Percentiles rank a stretch among this genome's conserved stretches.
Evolutionary conservation across 2,329 filamentous ascomycete genomes (phyloP).

Genomic region (Macrophomina pseudophaseolina): DNA sequence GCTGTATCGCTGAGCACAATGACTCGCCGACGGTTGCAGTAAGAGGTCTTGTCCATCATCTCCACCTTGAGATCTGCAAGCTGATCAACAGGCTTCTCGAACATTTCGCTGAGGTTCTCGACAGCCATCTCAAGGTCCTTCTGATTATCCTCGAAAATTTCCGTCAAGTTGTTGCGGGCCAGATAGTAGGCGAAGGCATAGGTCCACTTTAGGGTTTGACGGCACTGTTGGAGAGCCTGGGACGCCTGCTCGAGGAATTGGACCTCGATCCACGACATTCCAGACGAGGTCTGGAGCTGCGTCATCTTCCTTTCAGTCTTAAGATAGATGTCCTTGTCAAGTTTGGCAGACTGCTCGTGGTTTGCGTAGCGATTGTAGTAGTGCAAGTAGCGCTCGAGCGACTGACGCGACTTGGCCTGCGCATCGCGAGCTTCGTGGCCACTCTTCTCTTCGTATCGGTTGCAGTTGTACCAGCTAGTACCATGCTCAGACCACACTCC

Average conservation of each 20-base stretch:
- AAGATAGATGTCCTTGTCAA: conserved; percentile 93
- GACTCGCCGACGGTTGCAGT: conserved; percentile 89
- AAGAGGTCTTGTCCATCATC: conserved; percentile 97
- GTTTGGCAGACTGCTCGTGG: conserved; percentile 94
- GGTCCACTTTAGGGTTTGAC: conserved; percentile 99
- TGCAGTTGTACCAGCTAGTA: conserved; percentile 99
- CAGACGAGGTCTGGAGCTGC: conserved; percentile 87
- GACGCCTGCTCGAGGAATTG: conserved; percentile 95
- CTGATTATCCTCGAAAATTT: conserved; percentile 98
- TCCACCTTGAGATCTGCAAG: conserved; percentile 88
- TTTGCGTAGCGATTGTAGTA: conserved; percentile 99
- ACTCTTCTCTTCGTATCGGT: conserved; percentile 94
- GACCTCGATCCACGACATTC: conserved; percentile 99
- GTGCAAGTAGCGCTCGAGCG: conserved; percentile 93
- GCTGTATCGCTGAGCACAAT: conserved; percentile 93
- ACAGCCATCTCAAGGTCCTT: conserved; percentile 98
- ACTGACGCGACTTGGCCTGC: conserved; percentile 87
- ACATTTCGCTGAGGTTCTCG: conserved; percentile 97
- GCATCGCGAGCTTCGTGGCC: conserved; percentile 88
- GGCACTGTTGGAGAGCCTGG: conserved; percentile 90
- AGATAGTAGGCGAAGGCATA: conserved; percentile 99
- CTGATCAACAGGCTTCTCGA: conserved; percentile 93
- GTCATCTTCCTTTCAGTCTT: conserved; percentile 99
- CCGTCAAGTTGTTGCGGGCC: conserved; percentile 91
- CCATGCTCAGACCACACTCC: conserved; percentile 98